Evolutionary conservation across 371 early-diverging fungal genomes (phyloP), one percentile per base, ranked within the genome.

Genomic region (Edhazardia aedis): DNA sequence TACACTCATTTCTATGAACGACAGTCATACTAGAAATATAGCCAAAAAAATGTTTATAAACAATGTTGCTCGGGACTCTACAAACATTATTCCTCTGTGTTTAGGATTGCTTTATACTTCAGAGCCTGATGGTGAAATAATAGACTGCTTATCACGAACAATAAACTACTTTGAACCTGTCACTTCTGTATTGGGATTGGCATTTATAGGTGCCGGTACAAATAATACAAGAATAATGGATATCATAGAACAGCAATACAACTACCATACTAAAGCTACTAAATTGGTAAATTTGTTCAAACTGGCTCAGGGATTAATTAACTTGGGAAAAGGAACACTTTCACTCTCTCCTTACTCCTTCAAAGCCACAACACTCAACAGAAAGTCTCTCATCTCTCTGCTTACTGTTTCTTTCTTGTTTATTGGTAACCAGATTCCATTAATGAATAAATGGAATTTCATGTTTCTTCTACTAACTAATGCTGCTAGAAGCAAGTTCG

Each of bases 121-220:
- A 19, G 61, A 50, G 21, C 58, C 57, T 19, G 49, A 58, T 22
- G 30, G 27, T 2, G 51, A 58, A 22, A 51, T 69, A 19, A 55
- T 72, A 21, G 72, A 72, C 26, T 27, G 33, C 11, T 55, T 72
- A 2, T 52, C 53, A 26, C 57, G 55, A 44, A 44, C 29, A 38
- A 16, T 61, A 18, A 59, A 63, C 48, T 54, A 51, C 21, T 39
- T 53, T 22, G 58, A 64, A 26, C 28, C 66, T 44, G 28, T 53
- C 14, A 27, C 69, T n/a, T n/a, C n/a, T 18, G 27, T 72, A 4
- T 16, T 62, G n/a, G 51, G 60, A 0, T 51, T 72, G 11, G 72
- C 69, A 0, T 9, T 69, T 4, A 47, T 69, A n/a, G 59, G 67
- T 0, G 64, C 62, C 25, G 72, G 72, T 14, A 65, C 63, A 4